phyloP scores from a whole-genome alignment of 768 basidiomycete species.

The Mycena rebaudengoi region DNA sequence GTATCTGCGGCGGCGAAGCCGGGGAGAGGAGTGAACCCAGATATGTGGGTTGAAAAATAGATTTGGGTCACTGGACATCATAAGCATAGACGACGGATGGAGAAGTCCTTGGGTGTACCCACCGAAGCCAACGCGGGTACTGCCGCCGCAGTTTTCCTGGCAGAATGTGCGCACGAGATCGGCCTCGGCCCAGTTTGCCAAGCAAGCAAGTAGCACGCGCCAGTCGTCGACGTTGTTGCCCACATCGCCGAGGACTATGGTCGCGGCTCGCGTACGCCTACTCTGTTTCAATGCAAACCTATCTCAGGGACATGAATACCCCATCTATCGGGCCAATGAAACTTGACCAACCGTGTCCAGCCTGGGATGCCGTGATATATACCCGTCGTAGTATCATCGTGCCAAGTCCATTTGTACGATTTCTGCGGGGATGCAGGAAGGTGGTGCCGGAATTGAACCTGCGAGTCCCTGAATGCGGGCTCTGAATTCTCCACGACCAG shows the following conservation, averaged over 20 bases:
- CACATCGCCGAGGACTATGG: background rate
- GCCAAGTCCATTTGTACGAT: slow-evolving; percentile 6
- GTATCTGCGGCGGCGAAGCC: background rate
- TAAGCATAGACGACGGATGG: background rate
- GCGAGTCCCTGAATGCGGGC: background rate
- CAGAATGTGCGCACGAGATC: background rate
- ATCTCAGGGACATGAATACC: background rate
- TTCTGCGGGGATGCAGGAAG: background rate
- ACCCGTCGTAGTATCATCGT: background rate
- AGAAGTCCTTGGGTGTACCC: background rate
- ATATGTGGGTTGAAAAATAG: background rate
- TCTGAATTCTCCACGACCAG: background rate
- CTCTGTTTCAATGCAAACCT: slow-evolving; percentile 2
- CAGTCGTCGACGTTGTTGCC: slow-evolving; percentile 8
- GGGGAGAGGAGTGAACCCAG: background rate
- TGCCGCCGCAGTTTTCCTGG: background rate
- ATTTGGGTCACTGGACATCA: background rate
- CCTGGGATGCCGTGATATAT: slow-evolving; percentile 15
- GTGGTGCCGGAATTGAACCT: background rate
- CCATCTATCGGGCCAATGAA: background rate
- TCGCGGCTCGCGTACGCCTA: background rate
- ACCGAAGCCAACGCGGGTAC: slow-evolving; percentile 10
- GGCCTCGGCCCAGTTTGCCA: background rate
- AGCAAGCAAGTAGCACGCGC: background rate
- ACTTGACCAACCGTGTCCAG: slow-evolving; percentile 7